These are phyloP conservation scores for Chytriomyces sp. DNA, from an alignment of 192 early-diverging fungal species.

Conservation along the genomic window DNA sequence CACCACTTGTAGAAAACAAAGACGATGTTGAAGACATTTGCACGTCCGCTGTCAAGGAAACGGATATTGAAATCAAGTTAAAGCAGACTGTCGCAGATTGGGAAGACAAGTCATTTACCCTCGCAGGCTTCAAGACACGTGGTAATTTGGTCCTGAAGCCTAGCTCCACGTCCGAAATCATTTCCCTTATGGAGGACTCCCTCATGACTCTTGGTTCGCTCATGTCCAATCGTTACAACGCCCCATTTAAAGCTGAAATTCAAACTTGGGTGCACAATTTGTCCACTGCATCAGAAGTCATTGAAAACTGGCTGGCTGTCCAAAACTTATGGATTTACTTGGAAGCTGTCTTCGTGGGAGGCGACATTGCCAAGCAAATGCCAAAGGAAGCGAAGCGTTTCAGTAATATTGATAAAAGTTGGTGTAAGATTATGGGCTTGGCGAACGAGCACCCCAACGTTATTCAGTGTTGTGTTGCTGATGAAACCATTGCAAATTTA, in stretches of 20 bases:
- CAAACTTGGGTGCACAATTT: conserved; percentile 70
- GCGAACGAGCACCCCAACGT: conserved; percentile 71
- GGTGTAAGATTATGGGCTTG: conserved; percentile 69
- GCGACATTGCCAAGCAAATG: conserved; percentile 72
- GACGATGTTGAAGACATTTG: conserved; percentile 72
- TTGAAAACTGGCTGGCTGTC: conserved; percentile 67
- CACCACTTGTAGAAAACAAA: conserved; percentile 54
- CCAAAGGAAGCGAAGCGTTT: conserved; percentile 70
- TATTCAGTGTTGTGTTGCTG: conserved; percentile 64
- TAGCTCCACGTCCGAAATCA: conserved; percentile 61
- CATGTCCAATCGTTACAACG: conserved; percentile 66
- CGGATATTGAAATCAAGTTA: conserved; percentile 66
- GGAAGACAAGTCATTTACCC: conserved; percentile 63
- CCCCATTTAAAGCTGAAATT: conserved; percentile 63
- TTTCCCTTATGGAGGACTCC: conserved; percentile 65
- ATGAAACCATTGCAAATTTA: conserved; percentile 67
- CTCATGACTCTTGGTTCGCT: conserved; percentile 65
- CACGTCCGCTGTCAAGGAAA: conserved; percentile 64
- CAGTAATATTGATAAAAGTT: conserved; percentile 67
- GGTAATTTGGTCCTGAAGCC: conserved; percentile 66
- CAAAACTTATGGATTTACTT: conserved; percentile 72
- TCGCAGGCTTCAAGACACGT: conserved; percentile 61
- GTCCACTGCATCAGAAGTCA: conserved; percentile 65
- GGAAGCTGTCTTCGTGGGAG: conserved; percentile 69
- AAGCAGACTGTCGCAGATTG: conserved; percentile 59